Conservation (phyloP, 345 rosid genomes). For the Eucalyptus leucophloia region DNA sequence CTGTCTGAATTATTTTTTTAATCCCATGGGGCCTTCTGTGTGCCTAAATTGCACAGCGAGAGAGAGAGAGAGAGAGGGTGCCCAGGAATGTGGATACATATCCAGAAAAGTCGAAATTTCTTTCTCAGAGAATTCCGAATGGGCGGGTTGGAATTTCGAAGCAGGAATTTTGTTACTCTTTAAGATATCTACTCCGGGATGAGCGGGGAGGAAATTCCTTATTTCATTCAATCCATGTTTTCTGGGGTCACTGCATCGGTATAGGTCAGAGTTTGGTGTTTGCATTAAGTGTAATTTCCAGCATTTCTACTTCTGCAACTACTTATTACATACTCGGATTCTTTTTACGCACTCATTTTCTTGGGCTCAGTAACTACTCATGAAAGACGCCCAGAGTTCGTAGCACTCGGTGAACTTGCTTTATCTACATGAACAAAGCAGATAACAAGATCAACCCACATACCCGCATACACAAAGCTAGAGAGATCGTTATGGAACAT, state of each 20-base stretch:
- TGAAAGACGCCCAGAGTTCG: neutral
- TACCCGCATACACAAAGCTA: neutral
- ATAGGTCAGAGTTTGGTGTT: fast-evolving
- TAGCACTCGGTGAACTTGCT: neutral
- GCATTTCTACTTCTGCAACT: neutral
- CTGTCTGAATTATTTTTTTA: neutral
- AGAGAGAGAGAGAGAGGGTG: neutral
- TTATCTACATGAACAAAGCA: neutral
- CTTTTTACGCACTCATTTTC: neutral
- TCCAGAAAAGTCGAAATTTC: neutral
- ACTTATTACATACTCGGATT: fast-evolving
- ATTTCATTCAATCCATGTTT: neutral
- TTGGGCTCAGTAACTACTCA: neutral
- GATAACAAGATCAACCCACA: neutral
- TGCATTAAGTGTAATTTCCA: neutral
- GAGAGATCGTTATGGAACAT: neutral
- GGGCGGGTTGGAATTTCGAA: neutral
- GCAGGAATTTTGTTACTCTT: neutral
- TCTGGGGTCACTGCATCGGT: fast-evolving
- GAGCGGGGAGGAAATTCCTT: neutral
- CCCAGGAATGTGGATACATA: too few species aligned
- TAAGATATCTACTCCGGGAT: fast-evolving
- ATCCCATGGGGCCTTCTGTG: neutral
- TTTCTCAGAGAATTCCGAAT: neutral
- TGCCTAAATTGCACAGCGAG: neutral